These are phyloP conservation scores for Mycotypha africana DNA, from an alignment of 371 early-diverging fungal genomes.

Conservation along the genomic window DNA sequence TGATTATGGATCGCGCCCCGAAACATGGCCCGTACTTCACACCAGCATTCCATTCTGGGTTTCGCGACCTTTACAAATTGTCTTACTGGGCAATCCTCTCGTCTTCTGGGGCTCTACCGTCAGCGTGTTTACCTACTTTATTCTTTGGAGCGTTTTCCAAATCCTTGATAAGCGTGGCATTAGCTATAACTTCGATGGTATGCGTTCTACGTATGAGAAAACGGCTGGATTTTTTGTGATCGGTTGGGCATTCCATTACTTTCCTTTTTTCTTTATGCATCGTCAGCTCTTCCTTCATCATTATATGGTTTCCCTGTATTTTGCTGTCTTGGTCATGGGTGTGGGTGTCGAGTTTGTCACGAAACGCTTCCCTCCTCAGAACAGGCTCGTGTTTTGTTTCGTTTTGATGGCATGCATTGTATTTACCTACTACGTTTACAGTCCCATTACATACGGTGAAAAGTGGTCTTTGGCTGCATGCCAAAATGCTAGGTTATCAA, in stretches of 20 bases:
- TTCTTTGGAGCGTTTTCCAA: constrained; percentile 57
- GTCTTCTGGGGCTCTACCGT: constrained; percentile 82
- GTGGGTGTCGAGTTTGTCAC: constrained; percentile 70
- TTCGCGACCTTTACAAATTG: constrained; percentile 64
- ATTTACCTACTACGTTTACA: constrained; percentile 54
- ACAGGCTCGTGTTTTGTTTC: constrained; percentile 29
- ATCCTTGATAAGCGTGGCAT: constrained; percentile 69
- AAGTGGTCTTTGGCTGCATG: constrained; percentile 14
- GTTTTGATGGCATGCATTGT: constrained; percentile 33
- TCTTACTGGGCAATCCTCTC: constrained; percentile 96
- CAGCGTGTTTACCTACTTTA: constrained; percentile 57
- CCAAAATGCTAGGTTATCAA: constrained; percentile 2
- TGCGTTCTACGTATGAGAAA: constrained; percentile 42
- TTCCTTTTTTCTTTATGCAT: constrained; percentile 96
- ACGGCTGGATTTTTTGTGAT: constrained; percentile 79
- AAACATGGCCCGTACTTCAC: constrained; percentile 79
- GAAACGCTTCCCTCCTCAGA: constrained; percentile 31
- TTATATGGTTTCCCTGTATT: constrained; percentile 92
- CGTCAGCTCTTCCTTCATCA: constrained; percentile 97
- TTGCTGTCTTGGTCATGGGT: constrained; percentile 70
- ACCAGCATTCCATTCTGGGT: constrained; percentile 92
- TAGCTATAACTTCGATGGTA: constrained; percentile 36
- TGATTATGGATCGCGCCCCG: constrained; percentile 82
- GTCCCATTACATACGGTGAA: constrained; percentile 79
- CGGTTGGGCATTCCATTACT: constrained; percentile 90